A percentile compares a stretch with the other conserved stretches of the same genome.
Conservation (phyloP, 2,329 filamentous ascomycete genomes). For the Chaetothyriales sp. region DNA sequence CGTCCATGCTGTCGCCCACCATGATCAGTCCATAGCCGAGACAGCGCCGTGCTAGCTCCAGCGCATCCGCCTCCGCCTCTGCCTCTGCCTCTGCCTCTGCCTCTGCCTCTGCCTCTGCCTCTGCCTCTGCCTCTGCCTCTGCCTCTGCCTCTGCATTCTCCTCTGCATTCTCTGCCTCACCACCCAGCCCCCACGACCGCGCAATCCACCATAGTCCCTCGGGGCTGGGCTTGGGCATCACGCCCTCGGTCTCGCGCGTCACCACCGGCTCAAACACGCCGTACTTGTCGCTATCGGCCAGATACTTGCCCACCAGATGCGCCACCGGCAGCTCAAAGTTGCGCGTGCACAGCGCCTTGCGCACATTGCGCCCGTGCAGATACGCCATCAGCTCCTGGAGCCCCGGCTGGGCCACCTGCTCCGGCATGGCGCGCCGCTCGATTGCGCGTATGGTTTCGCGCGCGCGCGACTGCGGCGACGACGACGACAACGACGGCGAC, state of each 20-base stretch:
- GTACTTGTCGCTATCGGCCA: constrained; percentile 7
- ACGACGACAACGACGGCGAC: constrained; percentile 14
- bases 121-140: constrained; percentile 1
- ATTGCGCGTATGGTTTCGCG: constrained; percentile 63
- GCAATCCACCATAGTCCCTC: constrained; percentile 17
- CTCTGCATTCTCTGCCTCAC: background rate
- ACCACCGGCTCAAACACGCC: constrained; percentile 13
- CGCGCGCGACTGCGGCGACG: constrained; percentile 33
- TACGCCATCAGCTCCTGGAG: constrained; percentile 68
- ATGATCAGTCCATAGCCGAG: constrained; percentile 11
- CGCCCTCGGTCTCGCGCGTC: constrained; percentile 16
- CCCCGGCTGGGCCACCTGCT: constrained; percentile 70
- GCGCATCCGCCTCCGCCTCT: constrained; percentile 1
- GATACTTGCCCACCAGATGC: constrained; percentile 22
- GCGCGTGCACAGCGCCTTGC: constrained; percentile 79
- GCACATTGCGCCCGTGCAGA: constrained; percentile 48
- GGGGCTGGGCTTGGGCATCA: constrained; percentile 16
- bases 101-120: background rate
- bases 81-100: background rate
- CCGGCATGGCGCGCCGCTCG: constrained; percentile 65
- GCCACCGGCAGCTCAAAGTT: constrained; percentile 60
- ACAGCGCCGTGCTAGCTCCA: constrained; percentile 37
- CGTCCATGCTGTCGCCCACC: constrained; percentile 70
- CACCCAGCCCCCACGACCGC: constrained; percentile 12
- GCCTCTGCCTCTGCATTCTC: background rate